phyloP scores from a whole-genome alignment of 2,329 filamentous ascomycete genomes.

The Dryadomyces sulphureus region DNA sequence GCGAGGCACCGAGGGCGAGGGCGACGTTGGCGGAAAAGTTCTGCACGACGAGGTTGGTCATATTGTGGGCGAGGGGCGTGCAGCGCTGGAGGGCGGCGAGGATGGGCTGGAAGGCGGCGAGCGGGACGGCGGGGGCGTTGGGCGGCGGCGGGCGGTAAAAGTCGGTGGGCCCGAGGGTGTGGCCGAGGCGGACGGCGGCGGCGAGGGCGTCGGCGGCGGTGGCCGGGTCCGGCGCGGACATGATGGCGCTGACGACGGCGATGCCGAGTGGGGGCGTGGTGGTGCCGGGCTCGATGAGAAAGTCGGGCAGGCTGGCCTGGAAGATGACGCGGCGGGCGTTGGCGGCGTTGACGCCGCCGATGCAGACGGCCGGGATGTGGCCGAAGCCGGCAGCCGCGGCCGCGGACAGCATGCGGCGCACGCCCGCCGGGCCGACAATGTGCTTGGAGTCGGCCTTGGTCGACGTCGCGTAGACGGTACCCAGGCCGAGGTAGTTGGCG shows the following conservation, averaged over 20 bases:
- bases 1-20: conserved; percentile 68
- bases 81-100: conserved; percentile 45
- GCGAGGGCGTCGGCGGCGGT: conserved; percentile 45
- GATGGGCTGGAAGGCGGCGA: conserved; percentile 20
- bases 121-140: neutral
- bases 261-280: conserved; percentile 34
- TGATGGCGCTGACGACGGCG: conserved; percentile 79
- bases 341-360: conserved; percentile 69
- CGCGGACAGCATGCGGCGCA: conserved; percentile 48
- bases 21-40: conserved; percentile 91
- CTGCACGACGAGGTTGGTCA: conserved; percentile 93
- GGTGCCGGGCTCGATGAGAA: neutral
- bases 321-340: conserved; percentile 64
- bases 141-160: neutral
- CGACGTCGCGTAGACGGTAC: conserved; percentile 73
- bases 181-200: conserved; percentile 30
- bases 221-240: conserved; percentile 55
- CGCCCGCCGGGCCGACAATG: conserved; percentile 60
- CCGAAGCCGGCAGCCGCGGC: conserved; percentile 34
- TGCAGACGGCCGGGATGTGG: conserved; percentile 56
- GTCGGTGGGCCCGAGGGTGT: conserved; percentile 2
- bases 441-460: conserved; percentile 60
- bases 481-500: conserved; percentile 85
- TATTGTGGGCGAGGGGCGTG: conserved; percentile 78
- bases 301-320: conserved; percentile 33